Evolutionary conservation across 2,329 filamentous ascomycete genomes (phyloP).

Genomic region (Aspergillus felis): DNA sequence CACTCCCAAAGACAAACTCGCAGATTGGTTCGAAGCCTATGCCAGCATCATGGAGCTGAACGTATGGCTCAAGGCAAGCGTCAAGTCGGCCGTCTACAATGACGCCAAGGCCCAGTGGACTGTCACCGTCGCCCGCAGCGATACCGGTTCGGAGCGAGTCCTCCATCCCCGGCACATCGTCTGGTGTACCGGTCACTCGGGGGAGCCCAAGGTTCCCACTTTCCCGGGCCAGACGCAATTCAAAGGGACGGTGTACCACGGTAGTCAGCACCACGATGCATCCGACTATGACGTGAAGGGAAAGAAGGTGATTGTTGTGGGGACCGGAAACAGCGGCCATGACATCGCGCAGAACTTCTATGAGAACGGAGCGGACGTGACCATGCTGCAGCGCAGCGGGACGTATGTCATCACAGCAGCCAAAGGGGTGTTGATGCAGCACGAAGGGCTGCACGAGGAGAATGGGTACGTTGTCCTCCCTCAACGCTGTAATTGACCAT

Average conservation of each 20-base stretch:
- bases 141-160: conserved; percentile 22
- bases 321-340: conserved; percentile 48
- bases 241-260: conserved; percentile 44
- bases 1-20: conserved; percentile 46
- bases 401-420: conserved; percentile 49
- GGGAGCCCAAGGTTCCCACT: conserved; percentile 39
- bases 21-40: conserved; percentile 48
- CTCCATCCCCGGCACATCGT: conserved; percentile 45
- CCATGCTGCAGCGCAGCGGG: conserved; percentile 51
- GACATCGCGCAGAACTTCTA: conserved; percentile 51
- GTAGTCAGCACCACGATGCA: conserved; percentile 41
- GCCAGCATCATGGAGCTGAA: conserved; percentile 49
- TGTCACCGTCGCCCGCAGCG: conserved; percentile 27
- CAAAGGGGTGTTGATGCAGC: conserved; percentile 43
- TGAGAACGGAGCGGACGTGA: conserved; percentile 48
- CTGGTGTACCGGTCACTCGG: conserved; percentile 46
- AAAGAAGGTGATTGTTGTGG: conserved; percentile 48
- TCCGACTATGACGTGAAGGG: conserved; percentile 30
- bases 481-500: background rate
- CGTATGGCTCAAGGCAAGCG: conserved; percentile 40
- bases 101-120: conserved; percentile 37
- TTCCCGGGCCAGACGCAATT: conserved; percentile 42
- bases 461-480: conserved; percentile 22
- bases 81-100: conserved; percentile 41
- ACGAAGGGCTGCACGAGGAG: conserved; percentile 46